A percentile compares a stretch with the other conserved stretches of the same genome.
Conservation (phyloP, 208 protist species). For the Trypanosoma boissoni region DNA sequence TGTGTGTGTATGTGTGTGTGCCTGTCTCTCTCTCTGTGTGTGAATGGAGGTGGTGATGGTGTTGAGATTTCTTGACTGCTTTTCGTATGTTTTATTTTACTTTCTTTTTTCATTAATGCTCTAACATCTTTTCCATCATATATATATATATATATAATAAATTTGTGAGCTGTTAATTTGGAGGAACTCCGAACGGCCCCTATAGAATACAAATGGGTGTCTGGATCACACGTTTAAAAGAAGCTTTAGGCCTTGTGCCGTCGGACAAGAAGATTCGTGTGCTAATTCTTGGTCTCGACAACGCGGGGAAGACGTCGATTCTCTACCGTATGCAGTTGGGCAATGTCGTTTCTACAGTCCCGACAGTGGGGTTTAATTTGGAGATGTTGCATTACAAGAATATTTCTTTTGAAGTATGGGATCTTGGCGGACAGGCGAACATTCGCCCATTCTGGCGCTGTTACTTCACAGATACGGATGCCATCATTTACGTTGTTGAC, state of each 20-base stretch:
- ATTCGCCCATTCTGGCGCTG: slow-evolving; percentile 96
- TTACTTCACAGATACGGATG: slow-evolving; percentile 96
- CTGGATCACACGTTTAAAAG: slow-evolving; percentile 46
- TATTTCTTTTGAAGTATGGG: slow-evolving; percentile 98
- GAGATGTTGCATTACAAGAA: slow-evolving; percentile 98
- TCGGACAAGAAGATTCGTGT: slow-evolving; percentile 89
- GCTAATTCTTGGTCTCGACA: slow-evolving; percentile 95
- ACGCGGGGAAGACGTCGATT: slow-evolving; percentile 97
- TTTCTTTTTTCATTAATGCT: slow-evolving; percentile 6
- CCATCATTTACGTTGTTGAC: slow-evolving; percentile 94
- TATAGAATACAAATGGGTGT: slow-evolving; percentile 43
- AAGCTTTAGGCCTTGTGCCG: slow-evolving; percentile 57
- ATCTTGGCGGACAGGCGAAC: slow-evolving; percentile 96
- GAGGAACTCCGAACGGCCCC: background rate
- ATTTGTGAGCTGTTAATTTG: background rate
- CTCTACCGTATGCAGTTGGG: slow-evolving; percentile 97
- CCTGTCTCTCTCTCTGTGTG: too few relatives aligned
- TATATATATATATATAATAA: background rate
- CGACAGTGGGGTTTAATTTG: slow-evolving; percentile 98
- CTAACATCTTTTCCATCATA: slow-evolving; percentile 2
- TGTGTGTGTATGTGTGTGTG: slow-evolving; percentile 12
- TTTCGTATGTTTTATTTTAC: slow-evolving; percentile 5
- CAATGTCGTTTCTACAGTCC: slow-evolving; percentile 96
- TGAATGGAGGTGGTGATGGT: too few relatives aligned
- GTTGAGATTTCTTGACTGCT: background rate